These are phyloP conservation scores for Aspergillus sp. DNA, from an alignment of 2,329 filamentous ascomycete genomes.

Conservation along the genomic window DNA sequence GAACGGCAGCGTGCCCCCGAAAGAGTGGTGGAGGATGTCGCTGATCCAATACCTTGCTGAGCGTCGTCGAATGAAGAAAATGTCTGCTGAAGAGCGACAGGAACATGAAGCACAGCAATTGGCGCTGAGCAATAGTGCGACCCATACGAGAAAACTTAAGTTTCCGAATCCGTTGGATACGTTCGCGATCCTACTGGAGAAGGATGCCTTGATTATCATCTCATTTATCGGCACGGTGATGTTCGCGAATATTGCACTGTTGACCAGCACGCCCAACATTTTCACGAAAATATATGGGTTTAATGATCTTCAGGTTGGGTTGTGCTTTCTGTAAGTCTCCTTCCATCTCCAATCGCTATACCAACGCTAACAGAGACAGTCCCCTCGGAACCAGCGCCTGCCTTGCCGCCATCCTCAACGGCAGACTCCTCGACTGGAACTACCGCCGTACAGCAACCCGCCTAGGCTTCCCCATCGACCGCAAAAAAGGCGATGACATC, in stretches of 20 bases:
- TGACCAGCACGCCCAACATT: conserved; percentile 33
- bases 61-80: conserved; percentile 1
- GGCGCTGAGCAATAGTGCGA: conserved; percentile 5
- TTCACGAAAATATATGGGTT: conserved; percentile 33
- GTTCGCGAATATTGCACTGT: conserved; percentile 35
- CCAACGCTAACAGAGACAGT: conserved; percentile 2
- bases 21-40: conserved; percentile 17
- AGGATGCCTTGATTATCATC: conserved; percentile 31
- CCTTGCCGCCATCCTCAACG: conserved; percentile 15
- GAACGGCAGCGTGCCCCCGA: conserved; percentile 22
- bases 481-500: conserved; percentile 38
- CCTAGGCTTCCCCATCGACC: conserved; percentile 10
- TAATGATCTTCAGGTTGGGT: conserved; percentile 17
- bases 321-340: conserved; percentile 19
- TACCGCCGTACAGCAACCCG: conserved; percentile 12
- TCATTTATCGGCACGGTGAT: conserved; percentile 27
- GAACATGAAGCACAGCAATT: not conserved
- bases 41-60: conserved; percentile 11
- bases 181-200: conserved; percentile 33
- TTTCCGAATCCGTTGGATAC: conserved; percentile 42
- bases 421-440: conserved; percentile 17
- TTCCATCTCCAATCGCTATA: not conserved
- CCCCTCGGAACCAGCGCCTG: conserved; percentile 16
- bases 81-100: conserved; percentile 1
- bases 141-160: conserved; percentile 25